Evolutionary conservation across 495 filamentous ascomycete genomes (phyloP), one percentile per base, ranked within the genome.

Genomic region (Penicillium manginii): DNA sequence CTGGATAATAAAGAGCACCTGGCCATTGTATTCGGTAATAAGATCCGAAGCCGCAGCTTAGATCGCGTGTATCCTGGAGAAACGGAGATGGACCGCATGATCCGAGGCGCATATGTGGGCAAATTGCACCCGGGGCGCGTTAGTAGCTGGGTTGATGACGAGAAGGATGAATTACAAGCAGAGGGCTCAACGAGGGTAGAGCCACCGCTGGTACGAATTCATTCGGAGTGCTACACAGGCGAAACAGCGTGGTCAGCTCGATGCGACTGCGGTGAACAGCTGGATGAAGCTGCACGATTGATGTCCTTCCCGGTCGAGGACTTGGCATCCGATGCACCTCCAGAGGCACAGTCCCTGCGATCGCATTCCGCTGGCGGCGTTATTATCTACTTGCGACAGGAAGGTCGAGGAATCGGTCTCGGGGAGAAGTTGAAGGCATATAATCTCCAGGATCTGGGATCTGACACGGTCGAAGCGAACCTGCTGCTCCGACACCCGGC

Each of bases 161-260:
- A 56, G 22, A 57, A 63, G 37, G 23, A 62, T 19, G 62, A 64
- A 10, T 57, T 64, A 21, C 37, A 55, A 39, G 49, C 50, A 19
- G 33, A 57, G 10, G 40, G 46, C 45, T 47, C 54, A 46, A 53
- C 51, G 57, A 42, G 64, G 17, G 33, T 69, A 52, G 56, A 74
- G 57, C 61, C 66, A 5, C 92, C 96, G 0, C 78, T 98, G 37
- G 93, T 98, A 15, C 83, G 94, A 54, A 98, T 99, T 72, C 94
- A 99, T 72, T 94, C 90, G 8, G 94, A 99, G 71, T 99, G 94
- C 78, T 99, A 99, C 72, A 99, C 94, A 0, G 94, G 94, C 14
- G 94, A 99, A 78, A 98, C 93, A 0, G 93, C 93, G 0, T 98
- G 94, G 94, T 96, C 91, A 1, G 93, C 96, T 22, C 86, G 94